Evolutionary conservation across 1,139 yeast species (phyloP).

Genomic region (Saccharomyces hybrid): DNA sequence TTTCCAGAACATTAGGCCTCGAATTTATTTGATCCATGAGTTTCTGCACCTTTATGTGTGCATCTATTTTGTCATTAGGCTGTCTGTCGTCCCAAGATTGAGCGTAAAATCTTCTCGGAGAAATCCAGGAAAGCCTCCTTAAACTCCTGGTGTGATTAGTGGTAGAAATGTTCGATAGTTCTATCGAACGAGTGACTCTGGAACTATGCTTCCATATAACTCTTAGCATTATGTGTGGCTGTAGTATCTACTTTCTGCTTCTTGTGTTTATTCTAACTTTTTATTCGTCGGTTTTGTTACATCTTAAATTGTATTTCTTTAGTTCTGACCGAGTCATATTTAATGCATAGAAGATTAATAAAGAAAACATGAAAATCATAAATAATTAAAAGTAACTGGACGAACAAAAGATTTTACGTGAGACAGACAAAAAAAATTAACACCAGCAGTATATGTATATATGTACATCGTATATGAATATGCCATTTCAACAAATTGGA

Average conservation of each 20-base stretch:
- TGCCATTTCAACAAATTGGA: neutral
- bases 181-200: neutral
- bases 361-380: neutral
- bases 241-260: neutral
- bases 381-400: neutral
- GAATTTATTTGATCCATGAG: constrained; percentile 23
- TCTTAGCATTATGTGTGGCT: neutral
- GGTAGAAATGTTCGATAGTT: neutral
- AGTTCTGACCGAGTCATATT: neutral
- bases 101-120: constrained; percentile 15
- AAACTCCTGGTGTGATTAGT: neutral
- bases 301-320: neutral
- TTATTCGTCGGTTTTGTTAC: neutral
- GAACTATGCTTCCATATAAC: neutral
- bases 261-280: neutral
- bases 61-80: constrained; percentile 17
- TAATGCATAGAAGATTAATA: neutral
- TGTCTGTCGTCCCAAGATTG: constrained; percentile 24
- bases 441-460: neutral
- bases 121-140: neutral
- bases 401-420: neutral
- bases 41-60: constrained; percentile 21
- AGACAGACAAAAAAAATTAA: neutral
- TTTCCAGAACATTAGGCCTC: constrained; percentile 18
- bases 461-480: neutral